These are phyloP conservation scores for Fusarium metavorans DNA, from an alignment of 2,329 filamentous ascomycete species.

Conservation along the genomic window DNA sequence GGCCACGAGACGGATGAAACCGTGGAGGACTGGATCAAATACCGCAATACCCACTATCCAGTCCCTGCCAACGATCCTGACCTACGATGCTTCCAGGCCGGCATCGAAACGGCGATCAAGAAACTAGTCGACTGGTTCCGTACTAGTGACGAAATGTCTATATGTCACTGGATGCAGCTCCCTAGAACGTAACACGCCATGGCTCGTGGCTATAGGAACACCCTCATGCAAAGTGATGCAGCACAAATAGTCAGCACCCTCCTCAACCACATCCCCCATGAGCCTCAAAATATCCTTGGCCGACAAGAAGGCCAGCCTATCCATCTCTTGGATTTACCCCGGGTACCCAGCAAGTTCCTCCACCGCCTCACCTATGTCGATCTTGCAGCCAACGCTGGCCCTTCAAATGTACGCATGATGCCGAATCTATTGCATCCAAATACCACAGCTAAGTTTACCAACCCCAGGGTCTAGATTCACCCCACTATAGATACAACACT, in stretches of 20 bases:
- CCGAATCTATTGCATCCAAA: neutral
- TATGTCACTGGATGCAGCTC: neutral
- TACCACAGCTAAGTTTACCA: neutral
- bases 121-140: neutral
- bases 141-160: neutral
- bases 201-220: neutral
- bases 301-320: neutral
- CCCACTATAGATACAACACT: neutral
- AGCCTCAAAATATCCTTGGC: neutral
- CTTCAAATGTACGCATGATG: neutral
- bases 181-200: neutral
- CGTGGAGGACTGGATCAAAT: neutral
- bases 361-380: neutral
- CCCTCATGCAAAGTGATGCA: neutral
- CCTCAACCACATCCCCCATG: neutral
- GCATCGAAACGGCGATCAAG: neutral
- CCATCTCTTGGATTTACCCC: neutral
- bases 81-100: neutral
- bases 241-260: neutral
- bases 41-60: neutral
- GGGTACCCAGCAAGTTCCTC: neutral
- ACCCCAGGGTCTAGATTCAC: neutral
- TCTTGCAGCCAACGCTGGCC: neutral
- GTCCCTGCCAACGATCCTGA: neutral
- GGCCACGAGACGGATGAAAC: neutral